phyloP scores from a whole-genome alignment of 257 asterid genomes.

The Ligustrum vulgare region DNA sequence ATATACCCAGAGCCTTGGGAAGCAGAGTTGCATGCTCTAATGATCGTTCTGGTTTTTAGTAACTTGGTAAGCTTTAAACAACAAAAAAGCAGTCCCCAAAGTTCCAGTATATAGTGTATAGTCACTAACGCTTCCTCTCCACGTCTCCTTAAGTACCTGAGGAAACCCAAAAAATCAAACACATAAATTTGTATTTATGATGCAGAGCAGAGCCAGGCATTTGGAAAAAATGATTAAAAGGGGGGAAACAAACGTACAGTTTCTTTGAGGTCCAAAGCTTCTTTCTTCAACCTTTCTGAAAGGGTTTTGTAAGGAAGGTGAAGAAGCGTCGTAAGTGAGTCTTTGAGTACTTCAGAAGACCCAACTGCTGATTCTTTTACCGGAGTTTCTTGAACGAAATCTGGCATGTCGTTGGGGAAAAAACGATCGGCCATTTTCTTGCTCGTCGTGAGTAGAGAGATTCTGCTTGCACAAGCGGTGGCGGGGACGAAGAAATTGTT shows the following conservation, averaged over 20 bases:
- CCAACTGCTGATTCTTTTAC: constrained; percentile 23
- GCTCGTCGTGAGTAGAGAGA: not conserved
- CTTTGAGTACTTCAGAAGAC: constrained; percentile 18
- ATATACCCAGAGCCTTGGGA: constrained; percentile 59
- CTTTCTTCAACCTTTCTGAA: constrained; percentile 39
- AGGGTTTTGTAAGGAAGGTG: constrained; percentile 53
- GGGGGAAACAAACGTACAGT: constrained; percentile 29
- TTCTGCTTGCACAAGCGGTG: not conserved
- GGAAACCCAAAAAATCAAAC: constrained; percentile 13
- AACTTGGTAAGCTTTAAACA: constrained; percentile 74
- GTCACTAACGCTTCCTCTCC: constrained; percentile 55
- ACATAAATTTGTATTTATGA: not conserved
- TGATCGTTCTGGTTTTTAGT: constrained; percentile 53
- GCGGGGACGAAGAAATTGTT: no score
- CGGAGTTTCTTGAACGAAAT: constrained; percentile 45
- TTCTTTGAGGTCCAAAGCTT: constrained; percentile 62
- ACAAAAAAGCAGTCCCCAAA: constrained; percentile 76
- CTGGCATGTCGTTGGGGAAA: constrained; percentile 67
- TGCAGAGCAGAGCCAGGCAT: not conserved
- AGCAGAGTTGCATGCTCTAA: constrained; percentile 60
- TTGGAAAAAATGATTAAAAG: not conserved
- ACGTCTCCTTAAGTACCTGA: constrained; percentile 76
- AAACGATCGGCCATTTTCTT: constrained; percentile 65
- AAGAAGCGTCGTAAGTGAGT: constrained; percentile 58
- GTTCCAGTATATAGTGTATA: constrained; percentile 70